Conservation (phyloP, 768 basidiomycete species). For the Termitomyces eurrhizus region DNA sequence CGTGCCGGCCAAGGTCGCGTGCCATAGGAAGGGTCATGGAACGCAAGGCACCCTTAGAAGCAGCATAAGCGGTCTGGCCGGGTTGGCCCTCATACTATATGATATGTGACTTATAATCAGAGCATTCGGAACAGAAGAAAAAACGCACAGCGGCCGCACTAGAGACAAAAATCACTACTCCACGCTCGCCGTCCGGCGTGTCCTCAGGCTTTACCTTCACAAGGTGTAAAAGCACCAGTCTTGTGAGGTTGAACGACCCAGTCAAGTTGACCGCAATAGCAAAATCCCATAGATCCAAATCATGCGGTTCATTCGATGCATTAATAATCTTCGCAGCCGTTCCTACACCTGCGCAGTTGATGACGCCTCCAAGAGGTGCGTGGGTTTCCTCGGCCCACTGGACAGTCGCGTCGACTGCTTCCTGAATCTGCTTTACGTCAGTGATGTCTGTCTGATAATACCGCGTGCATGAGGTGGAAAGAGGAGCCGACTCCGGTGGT, state of each 20-base stretch:
- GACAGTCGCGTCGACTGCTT: constrained; percentile 22
- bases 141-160: neutral
- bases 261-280: constrained; percentile 52
- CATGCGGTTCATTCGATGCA: constrained; percentile 41
- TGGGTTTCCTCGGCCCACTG: constrained; percentile 37
- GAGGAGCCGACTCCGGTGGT: neutral
- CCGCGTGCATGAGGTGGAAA: neutral
- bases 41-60: constrained; percentile 52
- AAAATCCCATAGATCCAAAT: constrained; percentile 49
- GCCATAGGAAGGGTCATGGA: constrained; percentile 64
- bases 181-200: neutral
- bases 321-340: constrained; percentile 43
- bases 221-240: constrained; percentile 47
- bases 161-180: neutral
- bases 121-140: neutral
- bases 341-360: constrained; percentile 56
- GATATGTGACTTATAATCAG: neutral
- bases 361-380: constrained; percentile 48
- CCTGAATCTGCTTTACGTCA: neutral
- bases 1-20: constrained; percentile 51
- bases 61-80: constrained; percentile 55
- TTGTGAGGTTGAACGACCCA: constrained; percentile 57
- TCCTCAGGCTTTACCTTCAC: constrained; percentile 44
- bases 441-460: neutral
- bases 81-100: constrained; percentile 52